Conservation (phyloP, 2,329 filamentous ascomycete species). For the Monosporascus sp. region DNA sequence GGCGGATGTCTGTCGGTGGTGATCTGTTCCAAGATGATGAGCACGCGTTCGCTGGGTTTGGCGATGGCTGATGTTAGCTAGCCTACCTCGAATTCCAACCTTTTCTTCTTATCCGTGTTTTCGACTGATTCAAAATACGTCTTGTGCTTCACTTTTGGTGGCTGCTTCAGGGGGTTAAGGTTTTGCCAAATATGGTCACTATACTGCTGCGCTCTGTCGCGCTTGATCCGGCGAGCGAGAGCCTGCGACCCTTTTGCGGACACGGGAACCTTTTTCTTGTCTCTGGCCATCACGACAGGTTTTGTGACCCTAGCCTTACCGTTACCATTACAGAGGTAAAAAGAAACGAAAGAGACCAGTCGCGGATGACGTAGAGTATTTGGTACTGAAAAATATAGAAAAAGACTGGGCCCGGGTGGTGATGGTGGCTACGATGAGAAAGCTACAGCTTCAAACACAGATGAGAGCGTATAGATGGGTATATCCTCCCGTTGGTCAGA, state of each 20-base stretch:
- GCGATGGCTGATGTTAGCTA: slow-evolving; percentile 3
- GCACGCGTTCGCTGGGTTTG: slow-evolving; percentile 7
- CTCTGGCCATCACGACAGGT: slow-evolving; percentile 24
- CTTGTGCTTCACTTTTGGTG: slow-evolving; percentile 50
- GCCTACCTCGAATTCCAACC: slow-evolving; percentile 56
- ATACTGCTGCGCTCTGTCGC: slow-evolving; percentile 21
- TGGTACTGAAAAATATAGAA: not conserved
- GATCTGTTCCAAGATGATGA: slow-evolving; percentile 36
- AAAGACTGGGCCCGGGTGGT: not conserved
- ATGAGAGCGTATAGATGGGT: not conserved
- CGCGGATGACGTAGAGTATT: slow-evolving; percentile 1
- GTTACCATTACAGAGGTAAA: slow-evolving; percentile 17
- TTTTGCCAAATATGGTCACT: slow-evolving; percentile 22
- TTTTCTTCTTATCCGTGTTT: slow-evolving; percentile 60
- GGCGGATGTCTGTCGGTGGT: slow-evolving; percentile 48
- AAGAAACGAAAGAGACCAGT: slow-evolving; percentile 5
- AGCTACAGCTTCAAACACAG: not conserved
- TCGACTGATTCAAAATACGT: slow-evolving; percentile 61
- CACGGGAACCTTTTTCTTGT: slow-evolving; percentile 26
- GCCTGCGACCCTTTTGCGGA: slow-evolving; percentile 19
- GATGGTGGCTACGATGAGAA: not conserved
- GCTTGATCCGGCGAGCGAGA: slow-evolving; percentile 22
- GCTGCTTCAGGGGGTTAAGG: slow-evolving; percentile 25
- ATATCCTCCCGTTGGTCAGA: not conserved
- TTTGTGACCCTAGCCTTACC: slow-evolving; percentile 26